Base-by-base conservation (phyloP, 805 yeast genomes). In the Candida ovalis region DNA sequence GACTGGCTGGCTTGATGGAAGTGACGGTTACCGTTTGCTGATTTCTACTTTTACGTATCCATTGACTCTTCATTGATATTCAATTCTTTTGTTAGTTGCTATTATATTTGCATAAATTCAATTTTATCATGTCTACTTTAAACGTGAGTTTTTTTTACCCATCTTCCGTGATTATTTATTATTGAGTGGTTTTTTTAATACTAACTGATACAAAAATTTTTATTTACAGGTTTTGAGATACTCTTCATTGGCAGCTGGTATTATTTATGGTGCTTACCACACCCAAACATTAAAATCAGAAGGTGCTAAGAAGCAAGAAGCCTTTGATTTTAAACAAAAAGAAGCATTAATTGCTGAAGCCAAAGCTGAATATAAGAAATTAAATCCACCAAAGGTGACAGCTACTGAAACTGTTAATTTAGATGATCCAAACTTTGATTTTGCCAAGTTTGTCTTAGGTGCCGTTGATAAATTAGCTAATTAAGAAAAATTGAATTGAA, bases 341-440 rank as follows among this genome's bases (percentile, higher is more conserved):
- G 79, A 81, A 69, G 82, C 84, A 61, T 80, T 91, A 66, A 87
- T 92, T 61, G 81, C 76, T 51, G 86, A 89, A 70, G 99, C 98
- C 59, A 90, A 88, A 76, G 86, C 84, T 46, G 91, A 88, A 73
- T 92, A 78, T 72, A 90, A 88, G 59, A 85, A 80, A 70, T 71
- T 81, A 62, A 64, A 73, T 59, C 69, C 72, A 48, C 72, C 76
- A 52, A 73, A 74, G 57, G 67, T 67, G 45, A 60, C 71, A 27
- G 60, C 71, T 28, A 59, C 73, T 43, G 69, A 75, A n/a, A 77
- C 80, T 46, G 67, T 84, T 57, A 78, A 91, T 72, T 76, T 90
- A 67, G 92, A 88, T 62, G 96, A 90, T 71, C 94, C 96, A 57
- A 86, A 90, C 73, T 79, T 89, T 69, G 98, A 91, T 68, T 78